Conservation (phyloP, 169 alveolate genomes). For the Babesia sp. region DNA sequence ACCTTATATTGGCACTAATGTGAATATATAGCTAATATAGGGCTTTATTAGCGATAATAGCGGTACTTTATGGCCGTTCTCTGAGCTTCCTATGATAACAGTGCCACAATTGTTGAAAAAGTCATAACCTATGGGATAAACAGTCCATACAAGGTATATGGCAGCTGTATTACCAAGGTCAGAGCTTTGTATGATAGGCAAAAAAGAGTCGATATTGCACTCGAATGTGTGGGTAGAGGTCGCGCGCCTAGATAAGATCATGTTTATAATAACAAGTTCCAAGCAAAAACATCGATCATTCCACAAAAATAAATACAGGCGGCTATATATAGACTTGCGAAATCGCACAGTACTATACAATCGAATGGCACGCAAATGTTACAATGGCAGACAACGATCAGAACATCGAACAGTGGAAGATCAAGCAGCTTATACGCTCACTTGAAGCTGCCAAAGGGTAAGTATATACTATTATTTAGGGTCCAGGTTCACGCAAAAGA, state of each 20-base stretch:
- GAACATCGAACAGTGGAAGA: conserved; percentile 91
- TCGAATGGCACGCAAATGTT: neutral
- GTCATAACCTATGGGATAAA: too few relatives aligned
- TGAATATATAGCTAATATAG: too few relatives aligned
- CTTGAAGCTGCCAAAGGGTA: conserved; percentile 91
- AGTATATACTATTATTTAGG: neutral
- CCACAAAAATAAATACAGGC: neutral
- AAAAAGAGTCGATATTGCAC: too few relatives aligned
- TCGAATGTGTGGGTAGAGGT: neutral
- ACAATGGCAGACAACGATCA: conserved; percentile 77
- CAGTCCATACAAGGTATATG: too few relatives aligned
- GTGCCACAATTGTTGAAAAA: too few relatives aligned
- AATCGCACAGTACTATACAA: neutral
- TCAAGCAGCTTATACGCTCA: conserved; percentile 86
- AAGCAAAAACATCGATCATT: neutral
- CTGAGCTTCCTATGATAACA: too few relatives aligned
- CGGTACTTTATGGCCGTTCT: too few relatives aligned
- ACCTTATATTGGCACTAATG: too few relatives aligned
- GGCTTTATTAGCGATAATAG: too few relatives aligned
- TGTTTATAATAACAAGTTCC: neutral
- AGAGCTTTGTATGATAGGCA: too few relatives aligned
- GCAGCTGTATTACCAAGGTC: too few relatives aligned
- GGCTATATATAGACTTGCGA: neutral
- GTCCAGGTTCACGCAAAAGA: neutral
- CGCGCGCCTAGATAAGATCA: neutral